Base-by-base conservation (phyloP, 345 rosid genomes). In the Lepidium didymum region DNA sequence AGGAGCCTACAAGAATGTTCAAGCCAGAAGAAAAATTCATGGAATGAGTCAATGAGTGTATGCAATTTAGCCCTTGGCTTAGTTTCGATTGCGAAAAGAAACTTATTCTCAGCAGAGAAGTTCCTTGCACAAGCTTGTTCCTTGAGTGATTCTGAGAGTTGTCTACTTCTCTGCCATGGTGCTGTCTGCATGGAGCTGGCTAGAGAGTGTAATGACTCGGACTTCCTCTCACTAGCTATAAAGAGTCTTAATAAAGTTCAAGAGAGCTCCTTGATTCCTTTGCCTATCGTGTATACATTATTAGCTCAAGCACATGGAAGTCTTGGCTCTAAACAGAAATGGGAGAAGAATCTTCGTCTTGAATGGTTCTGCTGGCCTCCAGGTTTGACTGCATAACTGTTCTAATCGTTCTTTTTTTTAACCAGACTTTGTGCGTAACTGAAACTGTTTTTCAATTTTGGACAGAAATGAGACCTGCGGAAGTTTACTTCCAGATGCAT, bases 341-440 rank as follows among this genome's bases (percentile, higher is more conserved):
- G 99, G 99, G 84, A 78, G 85, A 75, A 77, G 74, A 81, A 83
- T 70, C 91, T 94, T 67, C 87, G 86, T 44, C 82, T 73, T 16
- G 97, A 94, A 77, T 94, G 96, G 96, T 82, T 70, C 71, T 81
- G 96, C 65, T 94, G 99, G 99, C 82, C 96, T 56, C 96, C 95
- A 86, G 99, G 96, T 91, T 38, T 14, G 34, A 67, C 27, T 46
- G 64, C 37, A 21, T 61, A 27, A 34, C 4, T 33, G 6, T 15
- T 33, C 38, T 51, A 21, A 49, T 38, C 11, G 0, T 36, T n/a
- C n/a, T n/a, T 12, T 51, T 21, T n/a, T 27, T 4, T 37, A n/a
- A 63, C 35, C 10, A 10, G 2, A 55, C 25, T 37, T 37, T 27
- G 35, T 2, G 5, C 35, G 8, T 21, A 73, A 18, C 66, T 41